A percentile compares a stretch with the other conserved stretches of the same genome.
Conservation (phyloP, 108 stramenopile genomes). For the Nitzschia sp. region DNA sequence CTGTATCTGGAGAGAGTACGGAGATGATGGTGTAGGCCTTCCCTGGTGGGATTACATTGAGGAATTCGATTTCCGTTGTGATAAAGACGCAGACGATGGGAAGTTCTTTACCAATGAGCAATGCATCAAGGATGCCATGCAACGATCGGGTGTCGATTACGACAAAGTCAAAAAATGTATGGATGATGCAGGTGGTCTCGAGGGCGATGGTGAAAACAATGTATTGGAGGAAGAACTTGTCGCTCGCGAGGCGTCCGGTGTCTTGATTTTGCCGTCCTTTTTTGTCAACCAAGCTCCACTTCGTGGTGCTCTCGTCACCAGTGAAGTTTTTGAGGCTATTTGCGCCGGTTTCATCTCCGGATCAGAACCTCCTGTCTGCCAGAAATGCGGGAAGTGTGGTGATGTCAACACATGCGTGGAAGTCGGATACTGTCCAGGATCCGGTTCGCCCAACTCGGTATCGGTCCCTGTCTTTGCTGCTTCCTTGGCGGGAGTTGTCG, state of each 20-base stretch:
- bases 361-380: constrained; percentile 72
- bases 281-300: constrained; percentile 90
- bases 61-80: constrained; percentile 49
- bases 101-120: constrained; percentile 36
- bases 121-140: constrained; percentile 54
- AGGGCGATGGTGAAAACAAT: constrained; percentile 39
- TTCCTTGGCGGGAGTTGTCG: constrained; percentile 19
- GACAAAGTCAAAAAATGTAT: constrained; percentile 57
- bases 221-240: constrained; percentile 77
- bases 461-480: constrained; percentile 29
- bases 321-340: constrained; percentile 86
- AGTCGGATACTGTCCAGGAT: constrained; percentile 23
- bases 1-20: constrained; percentile 64
- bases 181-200: constrained; percentile 52
- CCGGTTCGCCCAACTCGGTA: constrained; percentile 10
- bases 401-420: constrained; percentile 31
- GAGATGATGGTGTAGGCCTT: constrained; percentile 33
- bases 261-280: constrained; percentile 79
- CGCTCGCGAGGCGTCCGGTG: constrained; percentile 52
- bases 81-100: not conserved
- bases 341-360: constrained; percentile 87
- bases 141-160: constrained; percentile 34
- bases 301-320: constrained; percentile 69
- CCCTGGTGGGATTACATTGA: constrained; percentile 73
- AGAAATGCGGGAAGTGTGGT: constrained; percentile 35